These are phyloP conservation scores for Crithidia expoeki DNA, from an alignment of 208 protist genomes.

Conservation along the genomic window DNA sequence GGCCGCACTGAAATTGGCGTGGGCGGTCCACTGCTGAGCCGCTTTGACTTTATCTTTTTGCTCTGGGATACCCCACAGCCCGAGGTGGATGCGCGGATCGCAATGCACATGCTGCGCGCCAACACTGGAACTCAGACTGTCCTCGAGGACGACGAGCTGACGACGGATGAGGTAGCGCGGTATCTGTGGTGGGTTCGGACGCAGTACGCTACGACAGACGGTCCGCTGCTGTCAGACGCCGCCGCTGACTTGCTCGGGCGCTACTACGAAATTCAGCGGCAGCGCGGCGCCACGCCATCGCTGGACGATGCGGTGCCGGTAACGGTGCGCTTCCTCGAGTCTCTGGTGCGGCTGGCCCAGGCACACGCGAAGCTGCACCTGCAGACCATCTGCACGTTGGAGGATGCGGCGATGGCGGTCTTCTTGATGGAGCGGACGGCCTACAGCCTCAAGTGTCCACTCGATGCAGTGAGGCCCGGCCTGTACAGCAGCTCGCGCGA, in stretches of 20 bases:
- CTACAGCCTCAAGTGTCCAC: conserved; percentile 81
- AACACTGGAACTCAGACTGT: conserved; percentile 35
- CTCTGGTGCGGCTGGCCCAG: conserved; percentile 94
- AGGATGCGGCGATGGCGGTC: conserved; percentile 88
- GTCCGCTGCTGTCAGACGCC: conserved; percentile 70
- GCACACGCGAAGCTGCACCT: conserved; percentile 95
- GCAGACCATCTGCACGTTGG: conserved; percentile 66
- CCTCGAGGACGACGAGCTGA: conserved; percentile 37
- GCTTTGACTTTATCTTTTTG: conserved; percentile 98
- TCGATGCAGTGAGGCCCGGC: conserved; percentile 55
- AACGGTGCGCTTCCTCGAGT: conserved; percentile 96
- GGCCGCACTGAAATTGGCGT: conserved; percentile 91
- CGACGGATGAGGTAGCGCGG: conserved; percentile 61
- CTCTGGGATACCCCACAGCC: conserved; percentile 91
- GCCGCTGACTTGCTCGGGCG: conserved; percentile 73
- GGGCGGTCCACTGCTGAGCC: conserved; percentile 93
- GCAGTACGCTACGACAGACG: conserved; percentile 69
- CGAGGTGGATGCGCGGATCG: conserved; percentile 88
- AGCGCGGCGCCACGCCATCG: conserved; percentile 66
- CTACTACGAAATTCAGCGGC: conserved; percentile 82
- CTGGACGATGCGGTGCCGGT: conserved; percentile 92
- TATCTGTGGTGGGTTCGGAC: conserved; percentile 82
- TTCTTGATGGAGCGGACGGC: conserved; percentile 89
- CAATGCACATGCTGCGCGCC: conserved; percentile 80
- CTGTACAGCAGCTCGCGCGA: conserved; percentile 78